phyloP scores from a whole-genome alignment of 75 land plant genomes.

The Azolla pinnata region DNA sequence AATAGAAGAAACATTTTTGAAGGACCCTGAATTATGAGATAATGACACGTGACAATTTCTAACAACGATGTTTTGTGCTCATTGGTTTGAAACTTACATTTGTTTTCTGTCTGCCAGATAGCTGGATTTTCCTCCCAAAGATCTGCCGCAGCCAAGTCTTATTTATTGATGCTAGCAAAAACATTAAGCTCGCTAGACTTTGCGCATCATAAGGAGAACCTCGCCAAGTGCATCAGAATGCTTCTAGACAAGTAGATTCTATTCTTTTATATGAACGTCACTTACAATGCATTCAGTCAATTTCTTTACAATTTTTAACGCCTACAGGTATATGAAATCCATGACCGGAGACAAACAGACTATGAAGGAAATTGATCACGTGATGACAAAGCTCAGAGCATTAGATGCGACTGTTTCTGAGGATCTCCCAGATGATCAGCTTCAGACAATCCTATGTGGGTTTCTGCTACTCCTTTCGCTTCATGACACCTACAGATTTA shows the following conservation, averaged over 20 bases:
- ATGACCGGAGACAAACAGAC: slow-evolving; percentile 50
- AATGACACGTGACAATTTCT: not conserved
- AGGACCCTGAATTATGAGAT: not conserved
- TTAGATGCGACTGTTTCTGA: slow-evolving; percentile 45
- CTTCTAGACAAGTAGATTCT: slow-evolving; percentile 40
- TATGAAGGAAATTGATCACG: slow-evolving; percentile 49
- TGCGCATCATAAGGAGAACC: slow-evolving; percentile 50
- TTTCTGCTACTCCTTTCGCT: not conserved
- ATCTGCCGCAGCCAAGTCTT: slow-evolving; percentile 58
- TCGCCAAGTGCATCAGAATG: slow-evolving; percentile 54
- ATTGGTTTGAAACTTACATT: not conserved
- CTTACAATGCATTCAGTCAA: too few relatives aligned
- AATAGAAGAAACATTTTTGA: not conserved
- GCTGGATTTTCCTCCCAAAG: slow-evolving; percentile 40
- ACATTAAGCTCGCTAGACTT: slow-evolving; percentile 42
- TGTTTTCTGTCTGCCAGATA: slow-evolving; percentile 29
- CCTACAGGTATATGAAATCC: slow-evolving; percentile 1
- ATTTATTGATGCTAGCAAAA: slow-evolving; percentile 47
- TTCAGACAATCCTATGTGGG: slow-evolving; percentile 45
- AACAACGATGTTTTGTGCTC: not conserved
- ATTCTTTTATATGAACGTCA: not conserved
- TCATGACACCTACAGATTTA: not conserved
- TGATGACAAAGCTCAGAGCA: slow-evolving; percentile 42
- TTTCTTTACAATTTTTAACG: not conserved
- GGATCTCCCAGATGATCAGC: slow-evolving; percentile 42